Conservation (phyloP, 2,329 filamentous ascomycete species). For the Trichoderma lentiforme region DNA sequence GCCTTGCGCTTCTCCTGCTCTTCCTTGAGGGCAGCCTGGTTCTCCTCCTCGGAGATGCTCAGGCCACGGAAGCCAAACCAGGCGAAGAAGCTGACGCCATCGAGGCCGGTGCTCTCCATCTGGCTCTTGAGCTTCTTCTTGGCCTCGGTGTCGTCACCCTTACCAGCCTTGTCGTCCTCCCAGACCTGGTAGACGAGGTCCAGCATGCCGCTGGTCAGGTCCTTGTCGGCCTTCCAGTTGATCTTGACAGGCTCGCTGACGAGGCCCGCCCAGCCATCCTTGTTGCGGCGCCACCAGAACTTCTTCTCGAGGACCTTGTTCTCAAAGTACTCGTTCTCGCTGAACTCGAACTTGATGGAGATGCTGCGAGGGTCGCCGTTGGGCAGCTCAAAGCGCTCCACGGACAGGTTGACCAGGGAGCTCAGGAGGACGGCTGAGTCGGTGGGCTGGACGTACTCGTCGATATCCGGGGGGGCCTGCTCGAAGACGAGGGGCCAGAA, state of each 20-base stretch:
- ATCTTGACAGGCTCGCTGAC: conserved; percentile 88
- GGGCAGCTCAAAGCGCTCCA: conserved; percentile 78
- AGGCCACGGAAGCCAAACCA: conserved; percentile 80
- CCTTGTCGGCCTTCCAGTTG: conserved; percentile 76
- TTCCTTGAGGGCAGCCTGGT: conserved; percentile 19
- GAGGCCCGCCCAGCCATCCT: conserved; percentile 68
- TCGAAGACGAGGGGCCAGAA: conserved; percentile 97
- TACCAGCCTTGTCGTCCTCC: conserved; percentile 52
- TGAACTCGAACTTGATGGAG: conserved; percentile 73
- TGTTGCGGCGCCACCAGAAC: conserved; percentile 76
- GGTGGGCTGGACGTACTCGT: conserved; percentile 79
- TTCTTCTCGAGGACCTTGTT: conserved; percentile 81
- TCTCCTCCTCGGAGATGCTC: conserved; percentile 64
- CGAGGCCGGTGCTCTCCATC: conserved; percentile 59
- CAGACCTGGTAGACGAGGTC: conserved; percentile 68
- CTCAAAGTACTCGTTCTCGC: conserved; percentile 77
- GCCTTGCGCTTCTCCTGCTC: conserved; percentile 41
- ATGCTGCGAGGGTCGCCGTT: conserved; percentile 77
- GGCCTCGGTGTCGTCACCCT: conserved; percentile 42
- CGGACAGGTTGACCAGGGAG: conserved; percentile 64
- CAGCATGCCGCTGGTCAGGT: conserved; percentile 77
- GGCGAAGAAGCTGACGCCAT: conserved; percentile 76
- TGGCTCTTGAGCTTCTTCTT: conserved; percentile 52
- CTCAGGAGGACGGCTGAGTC: conserved; percentile 72
- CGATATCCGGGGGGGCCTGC: conserved; percentile 79